Percentiles rank a stretch among this genome's conserved stretches.
Evolutionary conservation across 1,284 basidiomycete species (phyloP).

Genomic region (Papiliotrema laurentii): DNA sequence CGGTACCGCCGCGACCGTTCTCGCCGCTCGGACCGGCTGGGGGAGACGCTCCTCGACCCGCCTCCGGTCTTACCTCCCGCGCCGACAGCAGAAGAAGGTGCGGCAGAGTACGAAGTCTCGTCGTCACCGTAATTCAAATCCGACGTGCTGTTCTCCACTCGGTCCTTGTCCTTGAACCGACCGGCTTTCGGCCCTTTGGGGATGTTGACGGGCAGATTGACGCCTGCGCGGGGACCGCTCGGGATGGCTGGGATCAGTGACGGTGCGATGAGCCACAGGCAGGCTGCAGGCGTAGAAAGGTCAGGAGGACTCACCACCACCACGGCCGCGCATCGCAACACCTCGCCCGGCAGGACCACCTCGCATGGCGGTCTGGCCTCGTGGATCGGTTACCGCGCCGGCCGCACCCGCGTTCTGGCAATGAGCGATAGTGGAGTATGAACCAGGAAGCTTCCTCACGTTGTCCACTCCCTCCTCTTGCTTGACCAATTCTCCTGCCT

Average conservation of each 20-base stretch:
- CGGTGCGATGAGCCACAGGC: background rate
- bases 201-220: slow-evolving; percentile 11
- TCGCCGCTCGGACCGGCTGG: slow-evolving; percentile 5
- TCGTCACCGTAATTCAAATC: slow-evolving; percentile 37
- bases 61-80: background rate
- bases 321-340: slow-evolving; percentile 28
- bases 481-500: slow-evolving; percentile 23
- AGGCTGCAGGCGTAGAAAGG: no score
- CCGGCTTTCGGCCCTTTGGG: slow-evolving; percentile 34
- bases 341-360: slow-evolving; percentile 20
- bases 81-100: background rate
- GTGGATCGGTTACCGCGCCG: no score
- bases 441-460: slow-evolving; percentile 10
- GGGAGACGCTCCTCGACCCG: background rate
- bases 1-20: slow-evolving; percentile 2
- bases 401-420: no score
- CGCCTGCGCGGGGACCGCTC: slow-evolving; percentile 33
- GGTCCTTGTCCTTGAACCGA: slow-evolving; percentile 43
- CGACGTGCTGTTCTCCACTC: slow-evolving; percentile 26
- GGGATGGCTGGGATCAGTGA: slow-evolving; percentile 21
- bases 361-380: slow-evolving; percentile 17
- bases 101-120: slow-evolving; percentile 2
- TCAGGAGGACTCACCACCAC: slow-evolving; percentile 28
- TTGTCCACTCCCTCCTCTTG: slow-evolving; percentile 20
- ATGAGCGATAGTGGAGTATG: no score